Evolutionary conservation across 2,329 filamentous ascomycete genomes (phyloP).

Genomic region (Lecanosticta acicola): DNA sequence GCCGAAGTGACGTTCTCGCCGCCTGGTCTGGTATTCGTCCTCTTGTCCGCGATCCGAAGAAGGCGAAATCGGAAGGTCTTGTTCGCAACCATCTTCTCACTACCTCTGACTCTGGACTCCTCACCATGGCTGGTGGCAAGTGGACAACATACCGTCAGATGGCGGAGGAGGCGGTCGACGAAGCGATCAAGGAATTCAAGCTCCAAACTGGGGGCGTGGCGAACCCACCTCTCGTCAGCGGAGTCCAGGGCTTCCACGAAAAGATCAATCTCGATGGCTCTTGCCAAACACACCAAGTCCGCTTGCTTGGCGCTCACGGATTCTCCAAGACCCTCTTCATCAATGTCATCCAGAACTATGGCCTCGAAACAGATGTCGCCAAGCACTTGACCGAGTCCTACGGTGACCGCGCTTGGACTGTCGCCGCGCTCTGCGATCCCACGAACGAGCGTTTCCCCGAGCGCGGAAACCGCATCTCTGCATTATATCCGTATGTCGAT

Average conservation of each 20-base stretch:
- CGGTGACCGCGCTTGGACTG: constrained; percentile 87
- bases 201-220: constrained; percentile 54
- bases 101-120: constrained; percentile 68
- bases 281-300: constrained; percentile 79
- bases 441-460: constrained; percentile 78
- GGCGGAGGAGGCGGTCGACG: constrained; percentile 83
- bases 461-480: constrained; percentile 70
- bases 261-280: constrained; percentile 64
- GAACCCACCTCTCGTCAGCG: constrained; percentile 59
- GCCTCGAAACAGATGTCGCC: constrained; percentile 84
- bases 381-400: constrained; percentile 84
- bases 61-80: constrained; percentile 77
- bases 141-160: constrained; percentile 93
- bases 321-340: constrained; percentile 91
- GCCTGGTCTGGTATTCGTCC: constrained; percentile 87
- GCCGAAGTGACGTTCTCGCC: constrained; percentile 79
- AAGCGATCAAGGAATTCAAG: constrained; percentile 64
- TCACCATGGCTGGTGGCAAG: constrained; percentile 84
- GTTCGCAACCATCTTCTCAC: constrained; percentile 83
- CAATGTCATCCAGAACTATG: constrained; percentile 89
- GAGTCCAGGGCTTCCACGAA: constrained; percentile 65
- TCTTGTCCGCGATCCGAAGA: constrained; percentile 78
- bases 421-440: constrained; percentile 71
- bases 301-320: constrained; percentile 76
- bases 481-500: constrained; percentile 84